These are phyloP conservation scores for Phlyctochytrium planicorne DNA, from an alignment of 192 early-diverging fungal species.

Conservation along the genomic window DNA sequence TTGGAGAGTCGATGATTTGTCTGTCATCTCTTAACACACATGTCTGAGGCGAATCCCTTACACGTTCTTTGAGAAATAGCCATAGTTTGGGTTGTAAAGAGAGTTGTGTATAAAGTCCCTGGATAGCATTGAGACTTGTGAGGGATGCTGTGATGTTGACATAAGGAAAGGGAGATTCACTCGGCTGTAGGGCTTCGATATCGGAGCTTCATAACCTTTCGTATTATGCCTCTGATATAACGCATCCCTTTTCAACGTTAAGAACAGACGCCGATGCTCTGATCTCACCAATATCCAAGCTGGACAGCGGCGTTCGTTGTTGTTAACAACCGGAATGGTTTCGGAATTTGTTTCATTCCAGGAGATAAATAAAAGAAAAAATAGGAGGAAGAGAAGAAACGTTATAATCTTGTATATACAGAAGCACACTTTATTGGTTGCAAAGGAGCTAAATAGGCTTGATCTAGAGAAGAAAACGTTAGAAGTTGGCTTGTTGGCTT, in stretches of 20 bases:
- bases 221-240: background rate
- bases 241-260: background rate
- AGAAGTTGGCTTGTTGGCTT: too few relatives aligned
- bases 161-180: background rate
- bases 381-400: too few relatives aligned
- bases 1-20: conserved; percentile 38
- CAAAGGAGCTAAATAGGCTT: too few relatives aligned
- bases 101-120: conserved; percentile 93
- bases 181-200: background rate
- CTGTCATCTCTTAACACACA: conserved; percentile 24
- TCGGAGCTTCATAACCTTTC: background rate
- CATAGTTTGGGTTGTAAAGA: conserved; percentile 94
- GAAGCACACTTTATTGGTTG: too few relatives aligned
- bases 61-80: conserved; percentile 96
- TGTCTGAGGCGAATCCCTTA: conserved; percentile 13
- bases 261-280: too few relatives aligned
- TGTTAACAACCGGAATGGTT: too few relatives aligned
- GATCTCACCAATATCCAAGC: too few relatives aligned
- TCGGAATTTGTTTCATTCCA: too few relatives aligned
- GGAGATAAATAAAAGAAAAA: too few relatives aligned
- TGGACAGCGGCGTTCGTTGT: too few relatives aligned
- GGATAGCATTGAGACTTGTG: background rate
- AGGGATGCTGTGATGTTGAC: background rate
- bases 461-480: too few relatives aligned
- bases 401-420: too few relatives aligned